phyloP scores from a whole-genome alignment of 2,329 filamentous ascomycete genomes.

The Hymenoscyphus fraxineus region DNA sequence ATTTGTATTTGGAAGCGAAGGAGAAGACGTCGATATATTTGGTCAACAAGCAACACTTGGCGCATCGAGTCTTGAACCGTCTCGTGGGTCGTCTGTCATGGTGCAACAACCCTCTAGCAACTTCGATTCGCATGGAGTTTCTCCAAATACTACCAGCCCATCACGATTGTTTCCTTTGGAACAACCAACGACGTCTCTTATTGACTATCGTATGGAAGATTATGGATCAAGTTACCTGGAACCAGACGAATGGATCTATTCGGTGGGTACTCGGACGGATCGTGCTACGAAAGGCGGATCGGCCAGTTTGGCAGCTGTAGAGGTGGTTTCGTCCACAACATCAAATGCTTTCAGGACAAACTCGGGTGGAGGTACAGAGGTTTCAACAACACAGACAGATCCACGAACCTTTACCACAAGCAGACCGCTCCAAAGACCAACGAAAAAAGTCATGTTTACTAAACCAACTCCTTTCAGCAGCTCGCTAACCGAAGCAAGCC shows the following conservation, averaged over 20 bases:
- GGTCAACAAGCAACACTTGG: neutral
- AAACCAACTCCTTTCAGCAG: constrained; percentile 19
- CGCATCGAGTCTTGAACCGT: neutral
- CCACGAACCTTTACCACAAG: neutral
- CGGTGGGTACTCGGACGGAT: neutral
- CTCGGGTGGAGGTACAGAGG: neutral
- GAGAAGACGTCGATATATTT: constrained; percentile 13
- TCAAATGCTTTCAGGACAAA: neutral
- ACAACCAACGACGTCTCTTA: neutral
- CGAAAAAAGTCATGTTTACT: constrained; percentile 20
- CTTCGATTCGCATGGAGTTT: neutral
- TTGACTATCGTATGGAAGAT: neutral
- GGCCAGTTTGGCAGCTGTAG: neutral
- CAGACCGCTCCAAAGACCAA: neutral
- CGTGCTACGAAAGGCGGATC: neutral
- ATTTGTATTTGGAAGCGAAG: constrained; percentile 29
- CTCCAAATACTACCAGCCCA: neutral
- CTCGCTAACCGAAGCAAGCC: neutral
- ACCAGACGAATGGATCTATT: neutral
- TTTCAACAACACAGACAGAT: constrained; percentile 1
- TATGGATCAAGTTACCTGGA: neutral
- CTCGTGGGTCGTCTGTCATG: neutral
- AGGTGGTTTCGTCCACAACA: neutral
- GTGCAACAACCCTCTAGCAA: neutral
- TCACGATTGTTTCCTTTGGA: neutral